Evolutionary conservation across 75 land plant genomes (phyloP).

Genomic region (Picea glauca): DNA sequence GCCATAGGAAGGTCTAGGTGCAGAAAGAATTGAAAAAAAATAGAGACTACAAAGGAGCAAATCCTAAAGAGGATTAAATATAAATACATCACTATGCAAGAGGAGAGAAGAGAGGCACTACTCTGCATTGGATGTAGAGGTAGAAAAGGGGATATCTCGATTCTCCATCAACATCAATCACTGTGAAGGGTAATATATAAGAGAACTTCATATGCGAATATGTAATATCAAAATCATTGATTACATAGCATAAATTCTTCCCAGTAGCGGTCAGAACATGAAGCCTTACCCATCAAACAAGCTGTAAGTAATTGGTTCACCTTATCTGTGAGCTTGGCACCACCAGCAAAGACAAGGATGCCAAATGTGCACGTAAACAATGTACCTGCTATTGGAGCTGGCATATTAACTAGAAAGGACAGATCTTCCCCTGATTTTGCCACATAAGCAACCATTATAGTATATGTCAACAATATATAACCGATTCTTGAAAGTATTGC

Average conservation of each 20-base stretch:
- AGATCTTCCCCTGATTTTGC: constrained; percentile 76
- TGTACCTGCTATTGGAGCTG: constrained; percentile 32
- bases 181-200: too few relatives aligned
- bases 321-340: constrained; percentile 43
- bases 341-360: constrained; percentile 50
- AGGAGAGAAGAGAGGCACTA: too few relatives aligned
- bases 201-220: too few relatives aligned
- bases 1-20: too few relatives aligned
- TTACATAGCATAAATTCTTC: background rate
- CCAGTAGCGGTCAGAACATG: too few relatives aligned
- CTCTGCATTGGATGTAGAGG: too few relatives aligned
- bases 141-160: too few relatives aligned
- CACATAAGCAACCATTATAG: constrained; percentile 67
- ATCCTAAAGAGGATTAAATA: too few relatives aligned
- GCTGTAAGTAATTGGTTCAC: constrained; percentile 72
- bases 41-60: too few relatives aligned
- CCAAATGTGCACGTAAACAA: constrained; percentile 47
- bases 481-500: constrained; percentile 43
- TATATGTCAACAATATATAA: constrained; percentile 70
- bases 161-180: too few relatives aligned
- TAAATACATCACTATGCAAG: too few relatives aligned
- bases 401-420: constrained; percentile 33
- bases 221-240: background rate
- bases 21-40: too few relatives aligned
- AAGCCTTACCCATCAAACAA: constrained; percentile 51